Evolutionary conservation across 805 yeast genomes (phyloP).

Genomic region (Starmerella lactis-condensi): DNA sequence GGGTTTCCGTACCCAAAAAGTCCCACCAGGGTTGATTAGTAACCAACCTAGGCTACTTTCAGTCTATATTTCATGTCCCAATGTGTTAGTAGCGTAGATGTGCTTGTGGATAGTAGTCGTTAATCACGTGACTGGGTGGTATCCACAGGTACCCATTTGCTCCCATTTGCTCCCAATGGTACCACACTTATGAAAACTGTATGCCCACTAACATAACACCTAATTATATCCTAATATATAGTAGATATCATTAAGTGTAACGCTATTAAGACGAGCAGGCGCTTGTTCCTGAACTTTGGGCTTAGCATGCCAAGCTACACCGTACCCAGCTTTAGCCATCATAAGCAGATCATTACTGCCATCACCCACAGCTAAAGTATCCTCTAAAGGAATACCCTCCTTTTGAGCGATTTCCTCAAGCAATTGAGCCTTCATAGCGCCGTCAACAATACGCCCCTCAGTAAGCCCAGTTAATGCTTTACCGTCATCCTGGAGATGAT

Average conservation of each 20-base stretch:
- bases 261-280: slow-evolving; percentile 61
- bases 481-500: slow-evolving; percentile 29
- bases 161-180: no score
- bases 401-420: slow-evolving; percentile 30
- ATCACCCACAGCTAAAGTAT: slow-evolving; percentile 78
- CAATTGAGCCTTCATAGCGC: slow-evolving; percentile 59
- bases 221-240: slow-evolving; percentile 49
- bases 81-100: no score
- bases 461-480: slow-evolving; percentile 54
- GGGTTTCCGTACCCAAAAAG: no score
- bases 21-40: no score
- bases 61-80: no score
- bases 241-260: slow-evolving; percentile 53
- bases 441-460: slow-evolving; percentile 69
- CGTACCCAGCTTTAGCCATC: slow-evolving; percentile 85
- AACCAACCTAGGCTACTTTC: no score
- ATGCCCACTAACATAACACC: no score
- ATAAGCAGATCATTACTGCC: slow-evolving; percentile 91
- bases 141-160: no score
- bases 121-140: no score
- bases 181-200: no score
- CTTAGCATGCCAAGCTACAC: slow-evolving; percentile 95
- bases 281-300: slow-evolving; percentile 76
- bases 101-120: no score
- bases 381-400: slow-evolving; percentile 19